These are phyloP conservation scores for Graphilbum fragrans DNA, from an alignment of 2,329 filamentous ascomycete genomes.

Conservation along the genomic window DNA sequence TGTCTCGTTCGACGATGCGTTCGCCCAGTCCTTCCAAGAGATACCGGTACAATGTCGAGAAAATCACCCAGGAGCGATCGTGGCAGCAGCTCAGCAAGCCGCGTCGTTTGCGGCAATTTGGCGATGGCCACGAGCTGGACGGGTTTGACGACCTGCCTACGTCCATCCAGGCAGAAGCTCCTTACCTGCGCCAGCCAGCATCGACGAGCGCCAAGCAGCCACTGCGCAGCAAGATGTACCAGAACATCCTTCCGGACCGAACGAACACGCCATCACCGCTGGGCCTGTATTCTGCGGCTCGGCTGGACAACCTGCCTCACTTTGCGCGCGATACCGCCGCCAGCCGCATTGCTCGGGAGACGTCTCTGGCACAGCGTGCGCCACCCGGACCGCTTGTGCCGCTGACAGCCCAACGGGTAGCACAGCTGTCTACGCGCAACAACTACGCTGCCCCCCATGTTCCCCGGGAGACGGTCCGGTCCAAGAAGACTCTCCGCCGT, in stretches of 20 bases:
- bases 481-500: slow-evolving; percentile 43
- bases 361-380: slow-evolving; percentile 46
- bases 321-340: slow-evolving; percentile 55
- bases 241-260: slow-evolving; percentile 42
- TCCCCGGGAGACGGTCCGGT: slow-evolving; percentile 23
- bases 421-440: slow-evolving; percentile 37
- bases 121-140: slow-evolving; percentile 85
- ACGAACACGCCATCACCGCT: slow-evolving; percentile 39
- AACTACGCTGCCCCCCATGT: slow-evolving; percentile 28
- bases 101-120: slow-evolving; percentile 60
- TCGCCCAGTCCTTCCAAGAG: slow-evolving; percentile 46
- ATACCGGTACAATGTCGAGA: slow-evolving; percentile 24
- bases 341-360: slow-evolving; percentile 53
- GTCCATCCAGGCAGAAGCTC: slow-evolving; percentile 68
- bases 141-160: slow-evolving; percentile 91
- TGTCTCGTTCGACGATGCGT: slow-evolving; percentile 45
- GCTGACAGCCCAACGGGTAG: slow-evolving; percentile 40
- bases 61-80: slow-evolving; percentile 29
- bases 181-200: slow-evolving; percentile 69
- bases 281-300: slow-evolving; percentile 45
- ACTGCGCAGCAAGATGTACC: slow-evolving; percentile 42
- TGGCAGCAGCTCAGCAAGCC: slow-evolving; percentile 65
- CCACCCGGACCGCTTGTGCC: slow-evolving; percentile 41
- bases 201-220: slow-evolving; percentile 55
- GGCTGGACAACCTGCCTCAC: slow-evolving; percentile 40